phyloP scores from a whole-genome alignment of 2,329 filamentous ascomycete species.

The Aspergillus flavus region DNA sequence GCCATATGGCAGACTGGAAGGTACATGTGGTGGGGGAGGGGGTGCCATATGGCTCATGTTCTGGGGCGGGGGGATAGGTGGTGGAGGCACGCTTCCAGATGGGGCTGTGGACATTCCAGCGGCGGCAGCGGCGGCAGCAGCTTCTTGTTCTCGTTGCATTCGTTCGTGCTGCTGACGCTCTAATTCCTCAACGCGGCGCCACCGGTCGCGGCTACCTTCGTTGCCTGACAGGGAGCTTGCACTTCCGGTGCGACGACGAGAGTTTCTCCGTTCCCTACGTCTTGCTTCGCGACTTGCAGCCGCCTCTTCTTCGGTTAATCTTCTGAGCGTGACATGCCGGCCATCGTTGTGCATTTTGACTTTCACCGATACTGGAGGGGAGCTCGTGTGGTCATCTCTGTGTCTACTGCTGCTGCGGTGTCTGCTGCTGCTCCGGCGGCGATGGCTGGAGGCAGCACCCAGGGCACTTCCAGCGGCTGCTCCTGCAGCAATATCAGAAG shows the following conservation, averaged over 20 bases:
- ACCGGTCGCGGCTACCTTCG: slow-evolving; percentile 45
- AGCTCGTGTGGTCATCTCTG: slow-evolving; percentile 51
- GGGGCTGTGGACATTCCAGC: slow-evolving; percentile 27
- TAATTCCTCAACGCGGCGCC: slow-evolving; percentile 53
- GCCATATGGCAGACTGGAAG: slow-evolving; percentile 44
- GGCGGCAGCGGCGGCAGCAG: slow-evolving; percentile 31
- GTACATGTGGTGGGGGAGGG: slow-evolving; percentile 40
- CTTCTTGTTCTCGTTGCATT: slow-evolving; percentile 42
- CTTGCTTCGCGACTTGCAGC: slow-evolving; percentile 61
- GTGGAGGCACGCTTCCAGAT: slow-evolving; percentile 27
- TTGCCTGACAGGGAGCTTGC: slow-evolving; percentile 46
- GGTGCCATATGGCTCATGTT: slow-evolving; percentile 28
- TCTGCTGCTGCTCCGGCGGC: slow-evolving; percentile 34
- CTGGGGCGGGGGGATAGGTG: slow-evolving; percentile 26
- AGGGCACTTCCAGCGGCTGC: slow-evolving; percentile 37
- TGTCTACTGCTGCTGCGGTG: slow-evolving; percentile 25
- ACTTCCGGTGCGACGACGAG: slow-evolving; percentile 44
- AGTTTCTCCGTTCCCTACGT: slow-evolving; percentile 47
- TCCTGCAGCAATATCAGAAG: slow-evolving; percentile 32
- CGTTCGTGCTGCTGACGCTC: slow-evolving; percentile 51
- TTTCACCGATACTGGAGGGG: slow-evolving; percentile 65
- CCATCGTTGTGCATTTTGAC: slow-evolving; percentile 68
- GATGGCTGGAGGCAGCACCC: slow-evolving; percentile 32
- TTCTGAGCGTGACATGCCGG: slow-evolving; percentile 63
- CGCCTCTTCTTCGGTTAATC: slow-evolving; percentile 64